Evolutionary conservation across 176 grass and related monocot genomes (phyloP), one percentile per base, ranked within the genome.

Genomic region (Musa acuminata): DNA sequence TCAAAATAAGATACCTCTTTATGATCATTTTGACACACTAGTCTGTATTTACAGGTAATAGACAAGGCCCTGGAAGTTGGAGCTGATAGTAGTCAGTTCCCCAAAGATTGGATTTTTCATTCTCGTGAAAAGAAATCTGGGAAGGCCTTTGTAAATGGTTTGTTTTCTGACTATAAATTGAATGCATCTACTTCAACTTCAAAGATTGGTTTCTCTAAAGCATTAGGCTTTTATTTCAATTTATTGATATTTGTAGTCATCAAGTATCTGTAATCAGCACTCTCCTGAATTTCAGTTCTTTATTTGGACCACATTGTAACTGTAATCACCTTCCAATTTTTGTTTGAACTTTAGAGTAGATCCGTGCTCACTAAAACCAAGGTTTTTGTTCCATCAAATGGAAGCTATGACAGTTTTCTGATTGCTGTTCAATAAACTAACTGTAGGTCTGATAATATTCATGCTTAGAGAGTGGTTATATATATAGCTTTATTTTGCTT

Each of bases 91-190:
- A 83, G 50, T 57, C 77, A 77, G 72, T 85, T 69, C 68, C 83
- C 83, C 43, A 59, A 80, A 70, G 71, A 83, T 24, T 80, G 80
- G 87, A 89, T 82, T 57, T 83, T 82, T 64, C 80, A 82, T 83
- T 85, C 60, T 9, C 78, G 87, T 52, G 87, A 89, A 57, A 89
- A 88, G 79, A 88, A 88, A 71, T 58, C 75, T 69, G 79, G 79
- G 55, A 80, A 84, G 59, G 82, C 80, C 67, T 85, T 83, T 77
- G 80, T 89, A 11, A 59, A 85, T 64, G 87, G 87, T 89, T 49
- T 17, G 82, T 14, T 27, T 79, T 14, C 62, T 74, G 24, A 57
- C 64, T 82, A 53, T 52, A 53, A 64, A 43, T 60, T 68, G 27
- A 69, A 57, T 20, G 49, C 20, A 54, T 13, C 35, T 22, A 72